These are phyloP conservation scores for Zygnema cylindricum DNA, from an alignment of 139 green algal species.

Conservation along the genomic window DNA sequence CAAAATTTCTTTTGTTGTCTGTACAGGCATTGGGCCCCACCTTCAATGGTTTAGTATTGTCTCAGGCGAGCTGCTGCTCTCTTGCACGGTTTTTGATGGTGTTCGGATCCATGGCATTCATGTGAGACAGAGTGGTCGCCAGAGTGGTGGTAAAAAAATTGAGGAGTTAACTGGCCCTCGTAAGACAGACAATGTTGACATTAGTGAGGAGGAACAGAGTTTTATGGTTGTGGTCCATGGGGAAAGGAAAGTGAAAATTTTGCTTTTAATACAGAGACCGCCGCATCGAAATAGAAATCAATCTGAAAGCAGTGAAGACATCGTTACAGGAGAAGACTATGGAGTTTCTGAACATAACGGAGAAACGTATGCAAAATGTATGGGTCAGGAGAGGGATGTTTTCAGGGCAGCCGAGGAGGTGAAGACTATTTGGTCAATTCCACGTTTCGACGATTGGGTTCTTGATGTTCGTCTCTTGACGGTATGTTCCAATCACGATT, in stretches of 20 bases:
- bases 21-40: not conserved
- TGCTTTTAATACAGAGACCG: not conserved
- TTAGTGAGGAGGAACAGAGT: not conserved
- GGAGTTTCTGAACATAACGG: not conserved
- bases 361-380: not conserved
- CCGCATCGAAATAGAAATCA: not conserved
- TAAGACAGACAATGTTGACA: too few relatives aligned
- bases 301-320: not conserved
- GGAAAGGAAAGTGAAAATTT: slow-evolving; percentile 26
- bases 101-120: slow-evolving; percentile 38
- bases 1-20: not conserved
- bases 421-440: not conserved
- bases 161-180: too few relatives aligned
- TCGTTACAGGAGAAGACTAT: not conserved
- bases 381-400: too few relatives aligned
- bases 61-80: slow-evolving; percentile 1
- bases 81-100: slow-evolving; percentile 9
- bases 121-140: not conserved
- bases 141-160: not conserved
- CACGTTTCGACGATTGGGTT: slow-evolving; percentile 2
- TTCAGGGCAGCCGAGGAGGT: not conserved
- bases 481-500: too few relatives aligned
- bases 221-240: slow-evolving; percentile 32
- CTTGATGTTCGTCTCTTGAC: not conserved
- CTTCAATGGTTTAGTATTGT: not conserved